phyloP scores from a whole-genome alignment of 352 stramenopile genomes.

The Globisporangium paroecandrum region DNA sequence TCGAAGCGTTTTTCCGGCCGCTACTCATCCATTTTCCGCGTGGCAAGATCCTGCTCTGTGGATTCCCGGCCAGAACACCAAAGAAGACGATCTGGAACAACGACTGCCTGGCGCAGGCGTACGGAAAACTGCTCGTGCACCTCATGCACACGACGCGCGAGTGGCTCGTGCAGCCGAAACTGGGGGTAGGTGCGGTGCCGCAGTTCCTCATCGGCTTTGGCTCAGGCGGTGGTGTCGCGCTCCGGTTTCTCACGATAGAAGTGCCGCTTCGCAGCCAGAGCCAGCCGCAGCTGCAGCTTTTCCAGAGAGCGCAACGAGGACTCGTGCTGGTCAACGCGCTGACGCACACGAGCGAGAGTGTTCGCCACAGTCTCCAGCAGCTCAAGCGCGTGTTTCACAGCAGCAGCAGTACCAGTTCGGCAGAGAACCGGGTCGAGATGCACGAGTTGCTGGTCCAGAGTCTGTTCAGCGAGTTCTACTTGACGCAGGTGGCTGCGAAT shows the following conservation, averaged over 20 bases:
- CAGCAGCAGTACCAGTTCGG: neutral
- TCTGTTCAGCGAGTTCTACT: conserved; percentile 64
- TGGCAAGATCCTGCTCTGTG: conserved; percentile 62
- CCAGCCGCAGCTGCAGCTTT: conserved; percentile 27
- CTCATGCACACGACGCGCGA: conserved; percentile 48
- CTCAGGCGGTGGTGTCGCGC: conserved; percentile 41
- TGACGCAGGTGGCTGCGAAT: conserved; percentile 45
- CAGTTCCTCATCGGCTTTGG: conserved; percentile 71
- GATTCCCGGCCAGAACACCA: conserved; percentile 42
- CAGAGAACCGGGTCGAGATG: conserved; percentile 30
- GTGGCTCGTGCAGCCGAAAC: conserved; percentile 77
- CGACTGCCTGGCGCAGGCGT: conserved; percentile 37
- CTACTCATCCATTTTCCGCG: conserved; percentile 56
- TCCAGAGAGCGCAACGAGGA: conserved; percentile 41
- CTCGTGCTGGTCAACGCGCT: conserved; percentile 57
- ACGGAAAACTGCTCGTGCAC: conserved; percentile 47
- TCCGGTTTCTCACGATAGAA: conserved; percentile 45
- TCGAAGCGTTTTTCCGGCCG: conserved; percentile 55
- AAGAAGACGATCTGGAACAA: conserved; percentile 45
- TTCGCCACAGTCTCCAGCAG: conserved; percentile 17
- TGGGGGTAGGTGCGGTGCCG: conserved; percentile 49
- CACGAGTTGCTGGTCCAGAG: conserved; percentile 42
- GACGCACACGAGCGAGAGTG: conserved; percentile 20
- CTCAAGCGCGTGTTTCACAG: conserved; percentile 12
- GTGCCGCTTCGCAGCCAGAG: conserved; percentile 29